A percentile compares a stretch with the other conserved stretches of the same genome.
Conservation (phyloP, 306 rosid genomes). For the Castanea mollissima region DNA sequence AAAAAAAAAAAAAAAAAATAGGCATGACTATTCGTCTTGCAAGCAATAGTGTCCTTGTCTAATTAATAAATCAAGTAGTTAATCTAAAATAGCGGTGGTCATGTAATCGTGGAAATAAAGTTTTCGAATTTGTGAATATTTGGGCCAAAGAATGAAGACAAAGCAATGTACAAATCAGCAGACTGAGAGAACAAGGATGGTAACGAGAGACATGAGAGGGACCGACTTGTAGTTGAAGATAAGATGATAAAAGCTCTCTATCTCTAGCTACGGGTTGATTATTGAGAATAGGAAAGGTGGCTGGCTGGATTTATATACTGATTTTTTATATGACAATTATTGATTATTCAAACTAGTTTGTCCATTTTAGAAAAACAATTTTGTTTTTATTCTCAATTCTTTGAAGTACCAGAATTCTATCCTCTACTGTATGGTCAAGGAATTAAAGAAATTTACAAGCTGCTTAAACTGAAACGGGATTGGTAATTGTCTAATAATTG, state of each 20-base stretch:
- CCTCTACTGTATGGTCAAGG: not conserved
- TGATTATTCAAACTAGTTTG: not conserved
- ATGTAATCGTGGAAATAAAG: constrained; percentile 21
- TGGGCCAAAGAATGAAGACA: constrained; percentile 30
- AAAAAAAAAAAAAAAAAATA: not conserved
- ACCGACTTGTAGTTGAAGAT: constrained; percentile 18
- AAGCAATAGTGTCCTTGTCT: constrained; percentile 7
- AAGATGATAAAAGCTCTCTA: constrained; percentile 7
- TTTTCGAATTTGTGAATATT: not conserved
- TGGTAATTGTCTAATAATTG: too few species aligned
- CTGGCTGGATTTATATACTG: not conserved
- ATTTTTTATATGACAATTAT: not conserved
- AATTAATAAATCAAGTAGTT: constrained; percentile 23
- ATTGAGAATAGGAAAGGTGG: not conserved
- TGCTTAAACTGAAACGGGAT: not conserved
- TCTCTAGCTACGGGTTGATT: not conserved
- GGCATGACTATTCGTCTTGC: constrained; percentile 4
- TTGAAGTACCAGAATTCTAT: not conserved
- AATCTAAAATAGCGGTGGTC: constrained; percentile 47
- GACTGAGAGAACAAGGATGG: not conserved
- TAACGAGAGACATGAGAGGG: constrained; percentile 20
- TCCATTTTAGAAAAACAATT: not conserved
- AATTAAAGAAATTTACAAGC: not conserved
- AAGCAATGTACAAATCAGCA: constrained; percentile 21
- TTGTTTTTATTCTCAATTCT: not conserved